Percentiles rank a stretch among this genome's conserved stretches.
Evolutionary conservation across 2,329 filamentous ascomycete species (phyloP).

Genomic region (Hirsutella thompsonii): DNA sequence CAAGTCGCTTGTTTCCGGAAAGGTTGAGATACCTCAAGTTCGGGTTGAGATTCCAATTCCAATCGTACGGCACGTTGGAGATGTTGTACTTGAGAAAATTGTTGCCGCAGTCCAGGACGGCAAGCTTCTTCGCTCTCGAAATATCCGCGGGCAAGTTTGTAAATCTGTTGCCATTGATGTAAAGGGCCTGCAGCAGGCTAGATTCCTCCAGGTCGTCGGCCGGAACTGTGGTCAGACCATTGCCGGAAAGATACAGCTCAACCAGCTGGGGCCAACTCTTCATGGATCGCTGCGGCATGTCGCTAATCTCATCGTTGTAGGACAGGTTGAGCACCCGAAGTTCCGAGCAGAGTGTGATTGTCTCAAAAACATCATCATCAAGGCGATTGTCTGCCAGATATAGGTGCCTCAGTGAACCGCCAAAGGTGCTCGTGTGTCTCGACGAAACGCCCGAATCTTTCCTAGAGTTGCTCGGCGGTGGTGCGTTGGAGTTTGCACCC

Average conservation of each 20-base stretch:
- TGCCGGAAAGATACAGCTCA: constrained; percentile 90
- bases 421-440: constrained; percentile 74
- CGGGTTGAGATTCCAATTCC: constrained; percentile 99
- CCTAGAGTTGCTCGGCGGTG: constrained; percentile 41
- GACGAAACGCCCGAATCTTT: constrained; percentile 86
- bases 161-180: constrained; percentile 97
- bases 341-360: constrained; percentile 71
- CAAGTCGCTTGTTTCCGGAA: constrained; percentile 89
- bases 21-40: constrained; percentile 91
- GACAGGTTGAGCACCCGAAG: constrained; percentile 83
- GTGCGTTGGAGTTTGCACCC: constrained; percentile 29
- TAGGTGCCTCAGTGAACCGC: constrained; percentile 68
- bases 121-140: constrained; percentile 82
- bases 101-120: constrained; percentile 87
- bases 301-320: constrained; percentile 78
- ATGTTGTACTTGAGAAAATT: constrained; percentile 98
- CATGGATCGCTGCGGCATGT: constrained; percentile 80
- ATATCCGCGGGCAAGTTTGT: constrained; percentile 92
- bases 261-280: constrained; percentile 81
- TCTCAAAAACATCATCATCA: constrained; percentile 89
- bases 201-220: constrained; percentile 90
- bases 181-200: constrained; percentile 73
- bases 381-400: constrained; percentile 89
- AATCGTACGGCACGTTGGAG: constrained; percentile 96
- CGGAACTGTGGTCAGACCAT: constrained; percentile 81